Evolutionary conservation across 2,329 filamentous ascomycete genomes (phyloP), one percentile per base, ranked within the genome.

Genomic region (Trichoderma oligosporum): DNA sequence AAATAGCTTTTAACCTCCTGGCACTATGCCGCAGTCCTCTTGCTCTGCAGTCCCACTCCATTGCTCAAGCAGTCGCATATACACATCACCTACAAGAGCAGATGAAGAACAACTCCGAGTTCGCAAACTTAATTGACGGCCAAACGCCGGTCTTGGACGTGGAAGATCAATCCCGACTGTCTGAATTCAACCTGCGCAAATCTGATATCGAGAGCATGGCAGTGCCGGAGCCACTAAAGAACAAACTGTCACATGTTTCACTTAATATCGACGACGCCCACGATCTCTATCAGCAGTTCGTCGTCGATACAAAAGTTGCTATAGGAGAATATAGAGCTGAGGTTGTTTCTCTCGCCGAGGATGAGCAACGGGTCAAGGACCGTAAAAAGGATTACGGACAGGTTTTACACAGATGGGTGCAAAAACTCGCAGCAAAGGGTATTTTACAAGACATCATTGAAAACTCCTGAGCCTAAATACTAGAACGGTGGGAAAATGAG

Each of bases 1-100:
- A 84, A 52, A 79, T 89, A 27, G 81, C 86, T n/a, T 95, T 91
- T 73, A 91, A 84, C 61, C 82, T 96, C 35, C 78, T 96, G 47
- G 86, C 89, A 22, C 74, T 96, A 2, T 87, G 87, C 61, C 81
- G 82, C 57, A 87, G 86, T 57, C 85, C 89, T 0, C 70, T 88
- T 1, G 65, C 73, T 11, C 68, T 72, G 3, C 73, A 85, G 9
- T 76, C 67, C 58, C 81, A 59, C 69, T 72, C 71, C 4, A 74
- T 85, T 20, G 74, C 76, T 2, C 60, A 65, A 22, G 76, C 74
- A 44, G 65, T 79, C 56, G 69, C 76, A 61, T 68, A 70, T 16
- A 61, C 81, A 27, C 61, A 67, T 6, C 64, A 65, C 25, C 65
- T 83, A 2, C 66, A 76, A 48, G 60, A 65, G 1, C 70, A 70